Base-by-base conservation (phyloP, 257 asterid genomes). In the Euphrasia confusa region DNA sequence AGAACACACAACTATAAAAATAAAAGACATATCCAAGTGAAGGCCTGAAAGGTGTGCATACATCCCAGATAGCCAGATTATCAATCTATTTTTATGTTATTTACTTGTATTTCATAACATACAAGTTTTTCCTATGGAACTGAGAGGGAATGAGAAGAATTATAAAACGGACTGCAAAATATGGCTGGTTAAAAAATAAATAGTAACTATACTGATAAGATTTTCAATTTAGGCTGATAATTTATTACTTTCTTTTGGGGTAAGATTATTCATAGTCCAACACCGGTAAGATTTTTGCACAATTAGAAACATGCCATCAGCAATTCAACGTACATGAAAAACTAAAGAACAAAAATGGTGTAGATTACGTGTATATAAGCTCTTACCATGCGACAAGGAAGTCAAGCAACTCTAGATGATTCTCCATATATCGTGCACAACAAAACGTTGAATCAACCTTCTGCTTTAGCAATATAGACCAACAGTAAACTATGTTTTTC, bases 351-450 rank as follows among this genome's bases (percentile, higher is more conserved):
- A 24, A 24, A 32, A 54, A 18, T 42, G 66, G 53, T 17, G 52
- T 65, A 28, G 14, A 60, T 15, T 60, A 65, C 24, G 58, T 28
- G 39, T 37, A 17, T 45, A 66, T 59, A 66, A 59, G 63, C 49
- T 66, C 85, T 79, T 77, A 93, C 99, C 96, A 73, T 69, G 83
- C 96, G 18, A 93, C 96, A 54, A 93, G 94, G 85, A 93, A 93
- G 82, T 93, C 99, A 47, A 93, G 86, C 83, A 93, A 78, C 80
- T 93, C 95, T 48, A 85, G 75, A 78, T 93, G 99, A 64, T 85
- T 83, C 82, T 93, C 96, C 94, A 93, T 74, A 87, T 89, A 93
- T 64, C 80, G 84, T 57, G 60, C 87, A 68, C 95, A 84, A 75
- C 85, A 93, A 69, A 54, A 74, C 71, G 73, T 56, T 28, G 87